Evolutionary conservation across 345 rosid genomes (phyloP), one percentile per base, ranked within the genome.

Genomic region (Eucalyptus dawsonii): DNA sequence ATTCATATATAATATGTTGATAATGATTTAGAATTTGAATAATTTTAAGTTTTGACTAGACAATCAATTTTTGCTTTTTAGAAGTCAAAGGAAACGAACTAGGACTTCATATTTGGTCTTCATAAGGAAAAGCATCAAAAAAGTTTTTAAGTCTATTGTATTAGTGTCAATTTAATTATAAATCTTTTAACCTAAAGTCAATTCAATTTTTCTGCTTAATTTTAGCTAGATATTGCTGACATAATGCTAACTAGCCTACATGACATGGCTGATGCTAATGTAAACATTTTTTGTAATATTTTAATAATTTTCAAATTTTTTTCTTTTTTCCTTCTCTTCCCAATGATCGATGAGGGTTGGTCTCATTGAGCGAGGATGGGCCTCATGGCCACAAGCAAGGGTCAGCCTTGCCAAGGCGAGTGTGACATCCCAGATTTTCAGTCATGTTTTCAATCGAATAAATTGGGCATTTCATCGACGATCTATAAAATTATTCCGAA

Each of bases 151-250:
- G 13, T 56, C 27, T 56, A 56, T 56, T 9, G 62, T 17, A 24
- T 56, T 53, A 53, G 0, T 53, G 6, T 24, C 6, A 56, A 24
- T 56, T 56, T 56, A 56, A 56, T 24, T 24, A 1, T 56, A 56
- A 56, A 22, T 24, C 13, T 9, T 22, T 56, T 24, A 56, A 56
- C 13, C 62, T 4, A 56, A 6, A 56, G 62, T 24, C 13, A 56
- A 56, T 24, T 24, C 0, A 4, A 1, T 56, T 56, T 1, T 56
- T 56, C 0, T 10, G 1, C 0, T 56, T 56, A 22, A 24, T 56
- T 56, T 56, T 56, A 0, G 6, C 6, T 2, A 56, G 27, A 56
- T 56, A 10, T 56, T 56, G 12, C 6, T 56, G 0, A 4, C 6
- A 0, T 56, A 24, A 56, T 24, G 12, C 6, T 24, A 56, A 24